Percentiles rank a stretch among this genome's conserved stretches.
phyloP scores from a whole-genome alignment of 495 filamentous ascomycete genomes.

The Parmelia sp. region DNA sequence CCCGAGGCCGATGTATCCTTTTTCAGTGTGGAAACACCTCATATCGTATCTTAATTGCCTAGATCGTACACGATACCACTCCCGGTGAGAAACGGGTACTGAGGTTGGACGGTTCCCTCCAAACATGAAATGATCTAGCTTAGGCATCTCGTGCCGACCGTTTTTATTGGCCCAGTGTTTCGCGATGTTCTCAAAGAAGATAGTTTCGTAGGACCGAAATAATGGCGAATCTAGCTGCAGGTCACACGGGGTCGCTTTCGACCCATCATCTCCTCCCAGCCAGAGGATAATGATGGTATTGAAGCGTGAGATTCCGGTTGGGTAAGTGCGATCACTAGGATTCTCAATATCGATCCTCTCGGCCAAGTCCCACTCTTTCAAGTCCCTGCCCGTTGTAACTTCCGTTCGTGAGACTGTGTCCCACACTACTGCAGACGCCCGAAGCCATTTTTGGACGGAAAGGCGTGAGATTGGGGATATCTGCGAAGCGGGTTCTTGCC shows the following conservation, averaged over 20 bases:
- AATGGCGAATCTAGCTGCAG: not conserved
- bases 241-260: not conserved
- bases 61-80: not conserved
- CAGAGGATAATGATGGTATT: not conserved
- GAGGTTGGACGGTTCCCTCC: not conserved
- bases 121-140: not conserved
- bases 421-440: not conserved
- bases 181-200: not conserved
- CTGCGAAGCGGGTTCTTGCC: not conserved
- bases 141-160: not conserved
- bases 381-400: not conserved
- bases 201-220: not conserved
- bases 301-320: not conserved
- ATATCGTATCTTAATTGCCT: not conserved
- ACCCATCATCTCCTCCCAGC: not conserved
- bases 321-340: not conserved
- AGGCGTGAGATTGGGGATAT: not conserved
- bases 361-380: conserved; percentile 1
- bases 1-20: not conserved
- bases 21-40: not conserved
- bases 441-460: not conserved
- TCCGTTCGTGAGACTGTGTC: not conserved
- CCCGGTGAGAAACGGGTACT: not conserved
- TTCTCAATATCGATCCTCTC: not conserved
- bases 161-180: not conserved